phyloP scores from a whole-genome alignment of 2,329 filamentous ascomycete genomes.

The Phoma sp. region DNA sequence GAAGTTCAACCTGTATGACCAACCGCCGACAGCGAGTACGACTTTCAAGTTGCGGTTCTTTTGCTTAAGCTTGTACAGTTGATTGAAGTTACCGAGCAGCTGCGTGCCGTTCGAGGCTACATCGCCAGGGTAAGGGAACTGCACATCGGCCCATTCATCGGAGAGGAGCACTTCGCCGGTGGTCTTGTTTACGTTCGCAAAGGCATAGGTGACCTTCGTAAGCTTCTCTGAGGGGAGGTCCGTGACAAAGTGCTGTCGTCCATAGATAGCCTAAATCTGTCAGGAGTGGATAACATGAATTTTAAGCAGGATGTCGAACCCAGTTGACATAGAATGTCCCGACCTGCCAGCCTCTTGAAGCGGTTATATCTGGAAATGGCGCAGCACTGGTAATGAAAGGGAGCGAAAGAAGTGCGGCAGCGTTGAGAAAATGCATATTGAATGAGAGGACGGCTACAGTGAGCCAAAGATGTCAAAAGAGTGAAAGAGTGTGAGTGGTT shows the following conservation, averaged over 20 bases:
- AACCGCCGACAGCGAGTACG: slow-evolving; percentile 82
- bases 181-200: slow-evolving; percentile 82
- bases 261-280: slow-evolving; percentile 75
- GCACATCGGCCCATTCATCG: slow-evolving; percentile 43
- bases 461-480: slow-evolving; percentile 13
- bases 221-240: slow-evolving; percentile 81
- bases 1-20: slow-evolving; percentile 81
- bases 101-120: slow-evolving; percentile 72
- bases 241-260: slow-evolving; percentile 79
- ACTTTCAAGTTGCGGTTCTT: slow-evolving; percentile 77
- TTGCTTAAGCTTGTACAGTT: slow-evolving; percentile 79
- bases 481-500: slow-evolving; percentile 9
- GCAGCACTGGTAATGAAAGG: slow-evolving; percentile 27
- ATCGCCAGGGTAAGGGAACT: slow-evolving; percentile 73
- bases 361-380: slow-evolving; percentile 8
- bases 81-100: slow-evolving; percentile 78
- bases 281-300: background rate
- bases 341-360: slow-evolving; percentile 59
- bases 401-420: slow-evolving; percentile 27
- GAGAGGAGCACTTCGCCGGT: slow-evolving; percentile 69
- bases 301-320: slow-evolving; percentile 33
- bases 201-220: slow-evolving; percentile 88
- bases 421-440: slow-evolving; percentile 30
- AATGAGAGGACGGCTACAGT: slow-evolving; percentile 32
- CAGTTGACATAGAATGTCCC: slow-evolving; percentile 78